These are phyloP conservation scores for Ormosia semicastrata DNA, from an alignment of 306 rosid species.

Conservation along the genomic window DNA sequence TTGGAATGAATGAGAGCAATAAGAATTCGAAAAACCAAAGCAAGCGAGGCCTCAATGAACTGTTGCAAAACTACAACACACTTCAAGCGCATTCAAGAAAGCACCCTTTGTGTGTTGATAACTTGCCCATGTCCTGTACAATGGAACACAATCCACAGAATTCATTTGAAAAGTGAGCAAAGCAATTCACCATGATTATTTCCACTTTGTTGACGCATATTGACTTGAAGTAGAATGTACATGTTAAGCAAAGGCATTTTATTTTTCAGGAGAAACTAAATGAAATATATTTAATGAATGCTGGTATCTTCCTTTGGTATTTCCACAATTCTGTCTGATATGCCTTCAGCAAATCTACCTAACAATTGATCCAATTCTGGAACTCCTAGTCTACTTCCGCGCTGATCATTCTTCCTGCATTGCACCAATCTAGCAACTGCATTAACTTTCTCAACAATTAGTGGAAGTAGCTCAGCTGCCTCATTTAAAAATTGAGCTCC, in stretches of 20 bases:
- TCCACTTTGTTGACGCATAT: neutral
- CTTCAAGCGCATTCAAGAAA: neutral
- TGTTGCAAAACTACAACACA: neutral
- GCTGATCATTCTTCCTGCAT: slow-evolving; percentile 33
- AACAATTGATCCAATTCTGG: slow-evolving; percentile 25
- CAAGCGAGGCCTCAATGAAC: neutral
- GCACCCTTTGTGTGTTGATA: neutral
- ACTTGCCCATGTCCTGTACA: neutral
- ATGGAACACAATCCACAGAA: neutral
- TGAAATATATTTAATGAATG: slow-evolving; percentile 1
- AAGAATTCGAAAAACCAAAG: neutral
- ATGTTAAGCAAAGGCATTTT: neutral
- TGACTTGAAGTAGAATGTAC: neutral
- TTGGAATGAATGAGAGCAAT: neutral
- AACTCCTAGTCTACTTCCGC: slow-evolving; percentile 20
- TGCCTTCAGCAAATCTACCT: slow-evolving; percentile 22
- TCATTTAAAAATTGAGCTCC: slow-evolving; percentile 44
- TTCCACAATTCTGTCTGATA: slow-evolving; percentile 22
- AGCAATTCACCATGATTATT: neutral
- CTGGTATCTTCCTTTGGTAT: neutral
- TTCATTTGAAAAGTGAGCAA: neutral
- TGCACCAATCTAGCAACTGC: slow-evolving; percentile 44
- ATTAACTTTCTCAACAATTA: slow-evolving; percentile 54
- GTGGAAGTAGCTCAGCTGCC: slow-evolving; percentile 52
- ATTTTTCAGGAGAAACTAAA: neutral